These are phyloP conservation scores for Phytophthora sp. DNA, from an alignment of 352 stramenopile species.

Conservation along the genomic window DNA sequence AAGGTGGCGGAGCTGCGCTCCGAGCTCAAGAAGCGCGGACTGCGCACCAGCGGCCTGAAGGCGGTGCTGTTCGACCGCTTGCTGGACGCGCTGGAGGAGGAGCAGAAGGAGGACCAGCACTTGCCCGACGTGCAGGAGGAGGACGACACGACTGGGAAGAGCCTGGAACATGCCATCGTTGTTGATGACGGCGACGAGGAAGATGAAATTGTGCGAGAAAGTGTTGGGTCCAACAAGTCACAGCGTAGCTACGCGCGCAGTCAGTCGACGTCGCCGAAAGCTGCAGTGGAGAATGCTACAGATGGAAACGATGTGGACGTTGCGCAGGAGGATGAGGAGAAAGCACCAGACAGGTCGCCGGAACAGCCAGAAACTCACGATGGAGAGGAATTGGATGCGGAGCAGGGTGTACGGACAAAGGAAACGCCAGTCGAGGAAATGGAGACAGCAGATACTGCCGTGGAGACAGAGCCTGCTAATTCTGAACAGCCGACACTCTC, in stretches of 20 bases:
- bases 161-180: no score
- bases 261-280: conserved; percentile 14
- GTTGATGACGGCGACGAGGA: conserved; percentile 32
- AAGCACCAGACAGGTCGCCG: background rate
- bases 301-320: background rate
- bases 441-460: background rate
- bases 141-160: no score
- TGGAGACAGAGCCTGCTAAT: background rate
- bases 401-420: background rate
- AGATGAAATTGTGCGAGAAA: conserved; percentile 74
- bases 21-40: conserved; percentile 65
- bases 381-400: background rate
- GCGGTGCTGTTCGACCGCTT: conserved; percentile 53
- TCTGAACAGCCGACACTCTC: background rate
- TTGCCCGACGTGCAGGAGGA: conserved; percentile 8
- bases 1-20: conserved; percentile 62
- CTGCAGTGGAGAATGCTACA: background rate
- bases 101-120: conserved; percentile 37
- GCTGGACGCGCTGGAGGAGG: conserved; percentile 47
- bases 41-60: conserved; percentile 63
- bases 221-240: conserved; percentile 34
- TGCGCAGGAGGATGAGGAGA: background rate
- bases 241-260: background rate
- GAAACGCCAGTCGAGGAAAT: background rate
- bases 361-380: background rate